Evolutionary conservation across 139 green algal species (phyloP).

Genomic region (Chlorella sp.): DNA sequence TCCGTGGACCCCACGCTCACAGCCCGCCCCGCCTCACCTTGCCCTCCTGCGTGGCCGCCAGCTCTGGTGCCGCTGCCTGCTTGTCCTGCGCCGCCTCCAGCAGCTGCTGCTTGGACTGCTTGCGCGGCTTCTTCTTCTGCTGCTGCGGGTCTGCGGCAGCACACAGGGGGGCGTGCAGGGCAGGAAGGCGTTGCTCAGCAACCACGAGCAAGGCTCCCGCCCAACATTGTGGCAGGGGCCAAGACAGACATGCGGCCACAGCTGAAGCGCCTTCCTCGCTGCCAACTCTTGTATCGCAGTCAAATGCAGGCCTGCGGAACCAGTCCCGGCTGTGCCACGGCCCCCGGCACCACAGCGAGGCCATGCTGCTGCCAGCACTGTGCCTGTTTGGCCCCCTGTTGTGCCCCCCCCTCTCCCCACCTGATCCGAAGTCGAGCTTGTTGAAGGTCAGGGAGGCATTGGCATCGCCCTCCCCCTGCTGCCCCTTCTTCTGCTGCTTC

Average conservation of each 20-base stretch:
- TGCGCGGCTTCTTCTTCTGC: constrained; percentile 38
- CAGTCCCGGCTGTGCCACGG: background rate
- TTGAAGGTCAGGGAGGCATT: constrained; percentile 37
- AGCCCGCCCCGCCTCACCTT: constrained; percentile 41
- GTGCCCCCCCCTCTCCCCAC: background rate
- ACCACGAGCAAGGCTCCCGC: background rate
- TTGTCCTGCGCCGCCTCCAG: constrained; percentile 65
- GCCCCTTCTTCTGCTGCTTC: constrained; percentile 46
- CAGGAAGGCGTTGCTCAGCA: background rate
- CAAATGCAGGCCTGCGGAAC: too few relatives aligned
- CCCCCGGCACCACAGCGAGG: background rate
- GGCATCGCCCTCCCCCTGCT: background rate
- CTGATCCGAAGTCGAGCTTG: constrained; percentile 47
- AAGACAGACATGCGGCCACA: background rate
- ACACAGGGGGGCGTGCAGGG: background rate
- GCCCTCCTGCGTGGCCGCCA: constrained; percentile 46
- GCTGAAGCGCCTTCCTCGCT: too few relatives aligned
- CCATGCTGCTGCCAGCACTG: background rate
- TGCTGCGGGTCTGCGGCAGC: constrained; percentile 6
- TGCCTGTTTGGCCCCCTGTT: background rate
- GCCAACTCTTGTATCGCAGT: too few relatives aligned
- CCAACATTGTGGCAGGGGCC: background rate
- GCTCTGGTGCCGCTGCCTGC: constrained; percentile 34
- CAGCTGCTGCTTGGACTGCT: constrained; percentile 68
- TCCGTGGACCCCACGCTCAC: background rate